Percentiles rank a stretch among this genome's conserved stretches.
These are phyloP conservation scores for Epichloe glyceriae DNA, from an alignment of 2,329 filamentous ascomycete genomes.

Conservation along the genomic window DNA sequence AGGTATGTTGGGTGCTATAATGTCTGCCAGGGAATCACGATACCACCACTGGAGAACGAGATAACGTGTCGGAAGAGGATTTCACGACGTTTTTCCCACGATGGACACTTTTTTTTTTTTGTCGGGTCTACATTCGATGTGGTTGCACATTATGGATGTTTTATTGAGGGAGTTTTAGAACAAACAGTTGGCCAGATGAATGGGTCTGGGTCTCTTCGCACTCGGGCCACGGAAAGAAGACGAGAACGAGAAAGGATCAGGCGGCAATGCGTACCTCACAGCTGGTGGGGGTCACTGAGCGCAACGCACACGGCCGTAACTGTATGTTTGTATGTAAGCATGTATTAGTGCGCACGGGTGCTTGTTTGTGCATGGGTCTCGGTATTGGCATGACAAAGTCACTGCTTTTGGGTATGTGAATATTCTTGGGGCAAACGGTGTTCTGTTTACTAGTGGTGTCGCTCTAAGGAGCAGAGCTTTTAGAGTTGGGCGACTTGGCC, in stretches of 20 bases:
- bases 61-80: background rate
- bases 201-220: background rate
- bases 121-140: background rate
- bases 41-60: background rate
- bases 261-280: slow-evolving; percentile 2
- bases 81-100: background rate
- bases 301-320: no score
- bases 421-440: background rate
- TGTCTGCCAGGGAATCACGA: background rate
- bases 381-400: background rate
- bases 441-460: background rate
- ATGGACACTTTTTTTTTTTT: background rate
- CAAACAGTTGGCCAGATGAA: background rate
- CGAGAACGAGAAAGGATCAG: background rate
- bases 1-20: background rate
- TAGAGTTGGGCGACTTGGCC: background rate
- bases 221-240: background rate
- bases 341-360: background rate
- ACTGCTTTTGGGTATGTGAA: background rate
- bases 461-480: background rate
- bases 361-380: background rate
- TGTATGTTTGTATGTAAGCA: background rate
- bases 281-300: background rate
- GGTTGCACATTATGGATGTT: background rate
- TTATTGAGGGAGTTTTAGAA: background rate